phyloP scores from a whole-genome alignment of 306 rosid species.

The Quercus robur region DNA sequence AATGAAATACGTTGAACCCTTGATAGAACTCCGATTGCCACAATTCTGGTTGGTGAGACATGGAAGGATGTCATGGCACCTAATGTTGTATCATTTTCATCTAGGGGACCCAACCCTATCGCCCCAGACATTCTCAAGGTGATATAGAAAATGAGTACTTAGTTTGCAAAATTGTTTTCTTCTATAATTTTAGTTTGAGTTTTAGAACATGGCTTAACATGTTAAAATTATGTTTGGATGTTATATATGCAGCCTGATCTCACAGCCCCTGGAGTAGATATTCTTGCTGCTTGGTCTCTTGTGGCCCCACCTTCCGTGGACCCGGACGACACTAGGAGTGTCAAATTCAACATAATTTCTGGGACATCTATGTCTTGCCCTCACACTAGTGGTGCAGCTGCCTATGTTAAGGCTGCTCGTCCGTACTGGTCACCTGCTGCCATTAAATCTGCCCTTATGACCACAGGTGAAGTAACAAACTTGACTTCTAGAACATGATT shows the following conservation, averaged over 20 bases:
- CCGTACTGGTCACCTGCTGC: constrained; percentile 41
- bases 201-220: background rate
- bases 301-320: constrained; percentile 13
- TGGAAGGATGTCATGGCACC: constrained; percentile 31
- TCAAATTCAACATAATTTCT: constrained; percentile 14
- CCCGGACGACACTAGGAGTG: constrained; percentile 6
- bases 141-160: background rate
- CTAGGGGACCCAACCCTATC: constrained; percentile 32
- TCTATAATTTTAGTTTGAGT: background rate
- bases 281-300: constrained; percentile 36
- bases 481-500: no score
- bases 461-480: constrained; percentile 15
- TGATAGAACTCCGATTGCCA: constrained; percentile 28
- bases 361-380: constrained; percentile 40
- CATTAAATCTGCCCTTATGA: constrained; percentile 33
- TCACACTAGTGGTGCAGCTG: constrained; percentile 30
- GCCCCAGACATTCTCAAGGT: constrained; percentile 35
- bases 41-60: constrained; percentile 18
- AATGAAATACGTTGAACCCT: background rate
- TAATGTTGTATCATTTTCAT: constrained; percentile 26
- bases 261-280: constrained; percentile 32
- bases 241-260: constrained; percentile 25
- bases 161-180: background rate
- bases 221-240: background rate
- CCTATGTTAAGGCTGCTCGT: constrained; percentile 31